A percentile compares a stretch with the other conserved stretches of the same genome.
phyloP scores from a whole-genome alignment of 371 early-diverging fungal genomes.

The Synchytrium microbalum region DNA sequence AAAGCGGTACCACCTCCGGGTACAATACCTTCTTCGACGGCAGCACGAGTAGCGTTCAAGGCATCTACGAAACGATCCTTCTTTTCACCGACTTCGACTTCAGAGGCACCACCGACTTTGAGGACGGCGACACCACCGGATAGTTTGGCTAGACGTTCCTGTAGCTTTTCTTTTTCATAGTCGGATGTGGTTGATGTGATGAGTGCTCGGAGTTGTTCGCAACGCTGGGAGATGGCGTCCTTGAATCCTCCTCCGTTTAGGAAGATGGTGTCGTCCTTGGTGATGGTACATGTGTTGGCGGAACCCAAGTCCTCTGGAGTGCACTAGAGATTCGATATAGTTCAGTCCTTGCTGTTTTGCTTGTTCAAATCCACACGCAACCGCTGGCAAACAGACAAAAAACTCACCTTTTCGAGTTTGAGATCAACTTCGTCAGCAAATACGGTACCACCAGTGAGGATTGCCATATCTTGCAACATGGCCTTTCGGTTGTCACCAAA shows the following conservation, averaged over 20 bases:
- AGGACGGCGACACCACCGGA: conserved; percentile 98
- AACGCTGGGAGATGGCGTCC: conserved; percentile 79
- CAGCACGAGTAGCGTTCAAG: conserved; percentile 95
- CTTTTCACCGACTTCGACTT: conserved; percentile 98
- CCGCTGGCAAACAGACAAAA: background rate
- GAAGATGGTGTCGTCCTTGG: conserved; percentile 97
- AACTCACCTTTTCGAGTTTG: conserved; percentile 78
- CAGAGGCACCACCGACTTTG: conserved; percentile 92
- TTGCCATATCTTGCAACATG: conserved; percentile 92
- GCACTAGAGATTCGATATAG: too few species aligned
- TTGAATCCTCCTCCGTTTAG: conserved; percentile 89
- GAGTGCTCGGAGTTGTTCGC: conserved; percentile 90
- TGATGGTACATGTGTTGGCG: conserved; percentile 79
- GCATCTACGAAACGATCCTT: conserved; percentile 98
- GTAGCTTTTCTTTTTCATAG: conserved; percentile 96
- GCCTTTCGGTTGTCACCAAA: conserved; percentile 99
- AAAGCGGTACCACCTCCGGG: conserved; percentile 96
- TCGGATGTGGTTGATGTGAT: conserved; percentile 81
- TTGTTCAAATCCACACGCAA: too few species aligned
- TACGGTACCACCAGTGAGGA: conserved; percentile 88
- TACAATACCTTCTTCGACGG: conserved; percentile 97
- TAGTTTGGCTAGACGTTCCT: conserved; percentile 96
- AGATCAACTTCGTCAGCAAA: conserved; percentile 92
- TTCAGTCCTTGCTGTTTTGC: too few species aligned
- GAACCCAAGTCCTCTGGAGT: conserved; percentile 85